These are phyloP conservation scores for Schwanniomyces occidentalis DNA, from an alignment of 805 yeast genomes.

Conservation along the genomic window DNA sequence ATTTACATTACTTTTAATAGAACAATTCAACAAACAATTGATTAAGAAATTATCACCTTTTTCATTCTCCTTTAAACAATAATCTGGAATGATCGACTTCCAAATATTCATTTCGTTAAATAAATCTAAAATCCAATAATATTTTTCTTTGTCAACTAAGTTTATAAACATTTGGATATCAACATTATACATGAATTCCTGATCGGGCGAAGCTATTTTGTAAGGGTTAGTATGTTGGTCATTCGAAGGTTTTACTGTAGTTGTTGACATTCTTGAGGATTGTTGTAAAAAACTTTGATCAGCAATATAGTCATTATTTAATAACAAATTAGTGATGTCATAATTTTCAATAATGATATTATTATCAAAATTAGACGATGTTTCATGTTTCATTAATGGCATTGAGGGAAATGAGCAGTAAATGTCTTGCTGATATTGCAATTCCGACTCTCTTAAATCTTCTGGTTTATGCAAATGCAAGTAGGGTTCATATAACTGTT, in stretches of 20 bases:
- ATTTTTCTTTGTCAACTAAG: slow-evolving; percentile 33
- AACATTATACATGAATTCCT: slow-evolving; percentile 12
- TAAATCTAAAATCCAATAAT: slow-evolving; percentile 40
- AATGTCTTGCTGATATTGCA: slow-evolving; percentile 25
- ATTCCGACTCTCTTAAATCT: slow-evolving; percentile 35
- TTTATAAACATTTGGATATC: slow-evolving; percentile 20
- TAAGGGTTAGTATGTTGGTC: no score
- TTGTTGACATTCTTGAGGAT: slow-evolving; percentile 2
- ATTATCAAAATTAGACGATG: slow-evolving; percentile 5
- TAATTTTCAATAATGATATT: slow-evolving; percentile 21
- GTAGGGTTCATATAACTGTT: slow-evolving; percentile 30
- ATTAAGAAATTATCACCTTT: slow-evolving; percentile 22
- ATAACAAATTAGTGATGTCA: slow-evolving; percentile 25
- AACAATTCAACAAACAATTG: slow-evolving; percentile 33
- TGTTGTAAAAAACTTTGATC: slow-evolving; percentile 4
- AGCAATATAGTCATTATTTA: slow-evolving; percentile 18
- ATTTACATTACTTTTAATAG: slow-evolving; percentile 11
- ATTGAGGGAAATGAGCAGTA: slow-evolving; percentile 13
- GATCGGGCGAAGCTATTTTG: no score
- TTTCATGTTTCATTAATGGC: slow-evolving; percentile 1
- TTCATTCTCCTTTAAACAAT: slow-evolving; percentile 22
- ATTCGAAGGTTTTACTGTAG: no score
- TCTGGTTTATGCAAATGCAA: slow-evolving; percentile 27
- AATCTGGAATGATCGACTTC: slow-evolving; percentile 36
- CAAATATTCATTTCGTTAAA: slow-evolving; percentile 40